Evolutionary conservation across 1,284 basidiomycete species (phyloP).

Genomic region (Ganoderma boninense): DNA sequence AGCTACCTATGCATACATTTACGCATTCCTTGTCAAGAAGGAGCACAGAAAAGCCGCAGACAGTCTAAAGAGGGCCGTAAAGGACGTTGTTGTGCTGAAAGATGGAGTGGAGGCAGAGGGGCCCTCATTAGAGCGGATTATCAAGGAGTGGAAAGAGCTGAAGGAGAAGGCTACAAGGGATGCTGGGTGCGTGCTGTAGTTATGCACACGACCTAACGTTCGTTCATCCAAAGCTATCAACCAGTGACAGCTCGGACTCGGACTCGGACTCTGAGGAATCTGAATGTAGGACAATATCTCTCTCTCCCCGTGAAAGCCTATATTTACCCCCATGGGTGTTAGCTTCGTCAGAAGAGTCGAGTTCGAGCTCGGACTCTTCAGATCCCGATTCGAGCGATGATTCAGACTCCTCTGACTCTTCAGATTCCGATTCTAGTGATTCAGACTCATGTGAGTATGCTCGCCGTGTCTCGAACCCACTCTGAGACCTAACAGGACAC

Average conservation of each 20-base stretch:
- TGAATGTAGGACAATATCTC: slow-evolving; percentile 22
- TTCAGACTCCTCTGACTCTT: slow-evolving; percentile 19
- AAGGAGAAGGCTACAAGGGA: slow-evolving; percentile 31
- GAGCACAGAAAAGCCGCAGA: slow-evolving; percentile 71
- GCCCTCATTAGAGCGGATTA: slow-evolving; percentile 65
- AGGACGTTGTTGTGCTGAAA: slow-evolving; percentile 63
- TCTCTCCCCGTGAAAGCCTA: slow-evolving; percentile 17
- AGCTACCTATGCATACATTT: slow-evolving; percentile 79
- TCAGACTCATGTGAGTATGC: slow-evolving; percentile 26
- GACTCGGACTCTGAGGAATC: slow-evolving; percentile 31
- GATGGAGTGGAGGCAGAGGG: slow-evolving; percentile 57
- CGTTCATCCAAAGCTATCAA: not conserved
- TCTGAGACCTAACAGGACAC: slow-evolving; percentile 25
- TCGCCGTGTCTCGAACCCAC: not conserved
- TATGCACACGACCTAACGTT: not conserved
- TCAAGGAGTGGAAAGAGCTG: slow-evolving; percentile 65
- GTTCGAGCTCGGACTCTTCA: slow-evolving; percentile 30
- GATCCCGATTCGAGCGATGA: slow-evolving; percentile 27
- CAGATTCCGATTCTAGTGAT: slow-evolving; percentile 20
- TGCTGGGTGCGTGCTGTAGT: slow-evolving; percentile 26
- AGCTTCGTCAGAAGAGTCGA: slow-evolving; percentile 28
- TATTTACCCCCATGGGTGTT: not conserved
- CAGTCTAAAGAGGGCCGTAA: slow-evolving; percentile 63
- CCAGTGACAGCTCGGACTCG: slow-evolving; percentile 23
- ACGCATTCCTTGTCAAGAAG: slow-evolving; percentile 72